Base-by-base conservation (phyloP, 768 basidiomycete species). In the Boletus vermiculosoides region DNA sequence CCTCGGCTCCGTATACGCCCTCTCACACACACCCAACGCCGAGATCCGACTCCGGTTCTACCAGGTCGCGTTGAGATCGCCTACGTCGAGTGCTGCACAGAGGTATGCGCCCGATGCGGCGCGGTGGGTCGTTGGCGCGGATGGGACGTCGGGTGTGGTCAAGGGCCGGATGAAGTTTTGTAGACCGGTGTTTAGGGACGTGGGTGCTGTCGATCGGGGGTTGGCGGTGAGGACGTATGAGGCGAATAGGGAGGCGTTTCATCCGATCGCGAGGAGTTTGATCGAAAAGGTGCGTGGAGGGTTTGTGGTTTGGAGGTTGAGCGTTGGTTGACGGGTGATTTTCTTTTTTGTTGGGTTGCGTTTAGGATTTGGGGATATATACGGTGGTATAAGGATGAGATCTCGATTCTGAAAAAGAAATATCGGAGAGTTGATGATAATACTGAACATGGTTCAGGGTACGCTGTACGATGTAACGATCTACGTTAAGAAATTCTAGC, bases 111-210 rank as follows among this genome's bases (percentile, higher is more conserved):
- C 57, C 0, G 74, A 80, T 22, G 89, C 86, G 0, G 81, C 77
- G 0, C 76, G 80, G 28, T 92, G 90, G 90, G 81, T 91, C 22
- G 80, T 84, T 15, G 90, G 66, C n/a, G 48, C 47, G 15, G 76
- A 85, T 61, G 83, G 77, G 25, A 79, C 78, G n/a, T n/a, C n/a
- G 25, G 84, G 81, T 1, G 73, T 82, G 28, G 74, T 92, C 54
- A 87, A 89, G 64, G 90, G 90, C 12, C 78, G 90, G 34, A 92
- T 92, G 90, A 92, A 92, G 68, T 91, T 91, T 74, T 92, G 90
- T 70, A 73, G 90, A 46, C 86, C 88, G 0, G 73, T 83, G 6
- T 84, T 92, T 66, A 73, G 82, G 36, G 81, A 75, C 0, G 79
- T 84, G 20, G 71, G 66, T 31, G 77, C 78, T 56, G 85, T 85